Evolutionary conservation across 225 moss, liverwort and hornwort species (phyloP).

Genomic region (Anthoceros angustus): DNA sequence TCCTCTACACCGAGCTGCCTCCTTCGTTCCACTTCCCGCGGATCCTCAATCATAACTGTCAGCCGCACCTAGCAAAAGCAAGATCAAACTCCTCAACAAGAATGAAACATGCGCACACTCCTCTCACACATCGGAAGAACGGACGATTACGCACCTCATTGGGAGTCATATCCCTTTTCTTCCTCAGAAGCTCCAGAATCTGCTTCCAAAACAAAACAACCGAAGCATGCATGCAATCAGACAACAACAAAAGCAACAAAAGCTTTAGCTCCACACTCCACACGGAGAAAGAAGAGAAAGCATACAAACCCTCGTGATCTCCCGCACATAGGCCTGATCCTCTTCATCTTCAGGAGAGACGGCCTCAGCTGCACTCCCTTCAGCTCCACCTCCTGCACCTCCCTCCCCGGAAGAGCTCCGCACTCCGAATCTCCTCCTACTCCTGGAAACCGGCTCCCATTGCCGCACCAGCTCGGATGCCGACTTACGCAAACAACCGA

Average conservation of each 20-base stretch:
- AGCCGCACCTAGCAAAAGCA: constrained; percentile 46
- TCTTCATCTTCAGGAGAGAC: constrained; percentile 44
- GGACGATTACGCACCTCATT: constrained; percentile 40
- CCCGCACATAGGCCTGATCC: constrained; percentile 35
- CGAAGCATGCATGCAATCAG: too few species aligned
- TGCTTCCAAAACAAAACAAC: constrained; percentile 15
- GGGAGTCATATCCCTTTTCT: constrained; percentile 83
- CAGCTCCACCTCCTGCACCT: background rate
- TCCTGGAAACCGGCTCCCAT: background rate
- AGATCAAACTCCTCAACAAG: background rate
- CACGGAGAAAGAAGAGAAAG: background rate
- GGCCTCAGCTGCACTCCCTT: constrained; percentile 10
- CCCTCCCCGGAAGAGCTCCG: constrained; percentile 24
- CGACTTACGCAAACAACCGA: background rate
- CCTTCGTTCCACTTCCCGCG: constrained; percentile 82
- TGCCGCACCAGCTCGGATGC: background rate
- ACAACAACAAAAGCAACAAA: too few species aligned
- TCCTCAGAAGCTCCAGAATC: constrained; percentile 77
- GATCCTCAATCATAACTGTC: constrained; percentile 95
- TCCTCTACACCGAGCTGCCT: constrained; percentile 79
- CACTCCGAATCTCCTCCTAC: constrained; percentile 31
- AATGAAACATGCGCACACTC: background rate
- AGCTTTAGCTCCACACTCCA: background rate
- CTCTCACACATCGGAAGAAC: background rate
- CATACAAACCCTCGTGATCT: constrained; percentile 43